phyloP scores from a whole-genome alignment of 2,329 filamentous ascomycete species.

The Stemphylium lycopersici region DNA sequence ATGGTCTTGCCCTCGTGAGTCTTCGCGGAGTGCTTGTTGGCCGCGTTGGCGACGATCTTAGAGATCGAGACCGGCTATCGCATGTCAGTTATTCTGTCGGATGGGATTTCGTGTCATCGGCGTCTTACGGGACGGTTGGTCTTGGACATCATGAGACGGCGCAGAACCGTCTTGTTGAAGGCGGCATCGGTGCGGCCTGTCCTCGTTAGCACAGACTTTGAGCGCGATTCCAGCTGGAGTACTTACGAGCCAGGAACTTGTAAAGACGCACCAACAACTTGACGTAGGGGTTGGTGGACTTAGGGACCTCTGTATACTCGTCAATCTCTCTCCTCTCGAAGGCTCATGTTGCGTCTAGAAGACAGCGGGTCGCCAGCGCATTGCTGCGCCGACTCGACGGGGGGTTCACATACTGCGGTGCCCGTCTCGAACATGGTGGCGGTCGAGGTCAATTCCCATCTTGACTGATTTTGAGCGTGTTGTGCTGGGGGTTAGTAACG shows the following conservation, averaged over 20 bases:
- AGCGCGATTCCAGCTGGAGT: slow-evolving; percentile 15
- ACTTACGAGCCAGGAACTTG: slow-evolving; percentile 93
- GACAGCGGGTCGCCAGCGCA: slow-evolving; percentile 48
- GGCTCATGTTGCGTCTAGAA: slow-evolving; percentile 48
- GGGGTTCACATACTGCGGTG: slow-evolving; percentile 66
- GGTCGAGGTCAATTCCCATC: slow-evolving; percentile 56
- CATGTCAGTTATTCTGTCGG: slow-evolving; percentile 23
- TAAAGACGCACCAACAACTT: slow-evolving; percentile 98
- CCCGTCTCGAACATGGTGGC: slow-evolving; percentile 67
- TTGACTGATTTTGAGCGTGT: slow-evolving; percentile 44
- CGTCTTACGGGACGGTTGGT: slow-evolving; percentile 75
- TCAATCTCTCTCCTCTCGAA: slow-evolving; percentile 43
- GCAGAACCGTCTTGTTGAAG: slow-evolving; percentile 99
- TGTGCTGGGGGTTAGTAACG: slow-evolving; percentile 43
- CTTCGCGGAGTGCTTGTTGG: slow-evolving; percentile 58
- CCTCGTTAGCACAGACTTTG: slow-evolving; percentile 33
- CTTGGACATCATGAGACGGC: slow-evolving; percentile 97
- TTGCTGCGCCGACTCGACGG: slow-evolving; percentile 49
- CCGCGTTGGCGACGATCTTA: slow-evolving; percentile 73
- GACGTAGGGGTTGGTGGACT: slow-evolving; percentile 98
- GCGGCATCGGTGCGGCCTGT: slow-evolving; percentile 90
- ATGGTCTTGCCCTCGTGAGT: slow-evolving; percentile 79
- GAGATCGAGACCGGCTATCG: slow-evolving; percentile 79
- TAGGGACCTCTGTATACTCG: slow-evolving; percentile 56
- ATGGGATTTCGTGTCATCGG: neutral